Evolutionary conservation across 805 yeast genomes (phyloP).

Genomic region (Metschnikowia proteae): DNA sequence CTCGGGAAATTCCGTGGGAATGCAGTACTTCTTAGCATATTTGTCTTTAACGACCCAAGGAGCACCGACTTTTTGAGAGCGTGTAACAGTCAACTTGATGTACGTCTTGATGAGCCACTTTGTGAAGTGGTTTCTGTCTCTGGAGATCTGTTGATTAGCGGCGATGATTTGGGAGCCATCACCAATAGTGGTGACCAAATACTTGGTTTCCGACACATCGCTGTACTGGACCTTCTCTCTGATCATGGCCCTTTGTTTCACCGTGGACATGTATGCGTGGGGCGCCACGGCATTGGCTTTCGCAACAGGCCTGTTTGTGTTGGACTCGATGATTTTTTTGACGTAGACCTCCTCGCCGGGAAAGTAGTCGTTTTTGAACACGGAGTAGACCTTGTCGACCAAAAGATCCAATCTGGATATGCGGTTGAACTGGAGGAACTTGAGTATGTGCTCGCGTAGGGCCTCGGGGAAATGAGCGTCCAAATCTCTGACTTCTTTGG

Average conservation of each 20-base stretch:
- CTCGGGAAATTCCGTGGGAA: conserved; percentile 57
- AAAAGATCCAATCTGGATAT: conserved; percentile 79
- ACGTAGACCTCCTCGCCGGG: conserved; percentile 86
- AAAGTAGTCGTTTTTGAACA: conserved; percentile 77
- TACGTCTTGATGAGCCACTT: conserved; percentile 89
- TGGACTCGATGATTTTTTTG: conserved; percentile 22
- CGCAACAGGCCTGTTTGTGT: conserved; percentile 1
- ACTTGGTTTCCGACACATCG: conserved; percentile 47
- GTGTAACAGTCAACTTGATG: conserved; percentile 69
- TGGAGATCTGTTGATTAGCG: conserved; percentile 65
- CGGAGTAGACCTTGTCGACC: conserved; percentile 80
- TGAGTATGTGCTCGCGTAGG: conserved; percentile 84
- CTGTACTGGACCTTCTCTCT: conserved; percentile 84
- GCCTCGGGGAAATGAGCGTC: conserved; percentile 87
- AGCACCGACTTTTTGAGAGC: conserved; percentile 83
- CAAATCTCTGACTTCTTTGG: conserved; percentile 50
- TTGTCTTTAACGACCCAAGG: conserved; percentile 91
- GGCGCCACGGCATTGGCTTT: conserved; percentile 1
- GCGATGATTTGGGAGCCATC: conserved; percentile 61
- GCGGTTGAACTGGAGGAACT: conserved; percentile 77
- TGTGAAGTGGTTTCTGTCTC: conserved; percentile 86
- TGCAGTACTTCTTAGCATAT: conserved; percentile 66
- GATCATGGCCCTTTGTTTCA: conserved; percentile 54
- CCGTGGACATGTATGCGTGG: conserved; percentile 16
- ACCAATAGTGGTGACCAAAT: conserved; percentile 59